A percentile compares a stretch with the other conserved stretches of the same genome.
These are phyloP conservation scores for Rhodotorula babjevae DNA, from an alignment of 768 basidiomycete species.

Conservation along the genomic window DNA sequence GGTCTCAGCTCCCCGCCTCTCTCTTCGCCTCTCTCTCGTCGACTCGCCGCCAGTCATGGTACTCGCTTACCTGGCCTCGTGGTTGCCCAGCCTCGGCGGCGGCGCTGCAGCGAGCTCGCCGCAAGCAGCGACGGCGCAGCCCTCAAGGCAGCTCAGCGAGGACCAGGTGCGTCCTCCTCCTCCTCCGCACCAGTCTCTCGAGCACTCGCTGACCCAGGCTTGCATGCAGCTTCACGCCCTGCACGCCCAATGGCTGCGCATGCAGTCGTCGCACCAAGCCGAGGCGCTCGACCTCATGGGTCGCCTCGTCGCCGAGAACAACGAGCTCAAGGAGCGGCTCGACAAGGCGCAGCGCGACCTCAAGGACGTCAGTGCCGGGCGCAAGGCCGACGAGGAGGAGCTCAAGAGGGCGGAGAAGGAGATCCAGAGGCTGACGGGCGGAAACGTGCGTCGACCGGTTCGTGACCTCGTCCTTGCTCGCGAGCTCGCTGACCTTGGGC, in stretches of 20 bases:
- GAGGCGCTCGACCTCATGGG: not conserved
- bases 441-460: not conserved
- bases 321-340: not conserved
- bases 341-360: not conserved
- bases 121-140: not conserved
- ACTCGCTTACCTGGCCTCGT: not conserved
- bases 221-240: not conserved
- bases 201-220: too few species aligned
- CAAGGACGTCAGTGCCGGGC: constrained; percentile 13
- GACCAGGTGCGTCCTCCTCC: not conserved
- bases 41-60: too few species aligned
- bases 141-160: not conserved
- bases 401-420: not conserved
- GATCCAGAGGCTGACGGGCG: not conserved
- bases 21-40: not conserved
- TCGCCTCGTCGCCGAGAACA: constrained; percentile 13
- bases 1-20: not conserved
- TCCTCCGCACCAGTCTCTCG: not conserved
- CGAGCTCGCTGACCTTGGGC: not conserved
- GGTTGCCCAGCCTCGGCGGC: not conserved
- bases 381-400: constrained; percentile 9
- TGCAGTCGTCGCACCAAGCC: not conserved
- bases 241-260: constrained; percentile 3
- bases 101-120: not conserved
- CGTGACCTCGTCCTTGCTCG: not conserved